Evolutionary conservation across 2,329 filamentous ascomycete species (phyloP).

Genomic region (Coniella lustricola): DNA sequence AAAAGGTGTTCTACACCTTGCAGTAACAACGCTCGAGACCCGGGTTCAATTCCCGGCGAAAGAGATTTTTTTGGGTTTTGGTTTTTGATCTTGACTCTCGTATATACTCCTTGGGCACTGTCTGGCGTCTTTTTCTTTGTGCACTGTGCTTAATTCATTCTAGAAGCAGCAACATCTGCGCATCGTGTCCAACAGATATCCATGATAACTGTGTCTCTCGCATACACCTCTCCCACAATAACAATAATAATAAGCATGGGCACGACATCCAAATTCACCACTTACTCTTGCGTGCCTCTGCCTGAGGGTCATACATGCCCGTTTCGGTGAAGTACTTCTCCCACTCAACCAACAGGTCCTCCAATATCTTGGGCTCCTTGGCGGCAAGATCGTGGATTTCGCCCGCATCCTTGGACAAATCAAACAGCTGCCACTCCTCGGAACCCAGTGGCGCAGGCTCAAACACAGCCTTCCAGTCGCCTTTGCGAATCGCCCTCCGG

Average conservation of each 20-base stretch:
- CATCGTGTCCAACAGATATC: too few species aligned
- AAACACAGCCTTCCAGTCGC: constrained; percentile 25
- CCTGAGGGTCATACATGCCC: constrained; percentile 7
- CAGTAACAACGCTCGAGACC: background rate
- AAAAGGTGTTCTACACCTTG: background rate
- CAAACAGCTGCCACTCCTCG: constrained; percentile 23
- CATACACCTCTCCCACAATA: too few species aligned
- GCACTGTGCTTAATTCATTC: too few species aligned
- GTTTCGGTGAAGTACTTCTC: constrained; percentile 3
- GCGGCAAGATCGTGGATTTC: constrained; percentile 21
- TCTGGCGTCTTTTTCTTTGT: too few species aligned
- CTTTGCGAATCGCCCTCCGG: constrained; percentile 25
- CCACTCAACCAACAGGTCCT: constrained; percentile 8
- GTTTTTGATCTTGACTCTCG: too few species aligned
- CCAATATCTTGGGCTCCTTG: constrained; percentile 14
- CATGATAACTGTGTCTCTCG: too few species aligned
- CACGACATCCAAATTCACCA: constrained; percentile 1
- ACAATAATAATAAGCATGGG: too few species aligned
- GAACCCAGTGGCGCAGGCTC: constrained; percentile 20
- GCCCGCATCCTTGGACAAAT: constrained; percentile 20
- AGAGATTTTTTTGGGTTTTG: background rate
- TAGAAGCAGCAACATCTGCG: too few species aligned
- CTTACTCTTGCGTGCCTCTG: constrained; percentile 1
- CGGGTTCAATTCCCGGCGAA: background rate
- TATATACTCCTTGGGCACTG: too few species aligned